These are phyloP conservation scores for Suillus paluster DNA, from an alignment of 768 basidiomycete genomes.

Conservation along the genomic window DNA sequence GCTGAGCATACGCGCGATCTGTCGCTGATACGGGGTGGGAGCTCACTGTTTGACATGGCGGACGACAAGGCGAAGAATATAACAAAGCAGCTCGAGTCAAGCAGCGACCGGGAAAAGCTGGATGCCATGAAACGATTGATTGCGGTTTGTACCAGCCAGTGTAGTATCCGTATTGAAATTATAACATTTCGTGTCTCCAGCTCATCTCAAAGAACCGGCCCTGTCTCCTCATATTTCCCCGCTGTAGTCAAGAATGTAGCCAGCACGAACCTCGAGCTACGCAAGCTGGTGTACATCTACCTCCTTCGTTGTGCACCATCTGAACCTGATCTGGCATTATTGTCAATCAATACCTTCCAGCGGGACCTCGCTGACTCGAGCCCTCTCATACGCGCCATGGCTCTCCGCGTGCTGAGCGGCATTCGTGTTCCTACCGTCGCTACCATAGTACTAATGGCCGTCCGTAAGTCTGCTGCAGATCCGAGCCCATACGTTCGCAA, in stretches of 20 bases:
- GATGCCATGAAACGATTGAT: constrained; percentile 96
- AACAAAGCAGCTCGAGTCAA: constrained; percentile 84
- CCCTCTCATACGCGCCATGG: constrained; percentile 96
- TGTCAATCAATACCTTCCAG: constrained; percentile 99
- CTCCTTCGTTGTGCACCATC: constrained; percentile 91
- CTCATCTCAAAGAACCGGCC: constrained; percentile 92
- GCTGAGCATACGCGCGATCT: constrained; percentile 82
- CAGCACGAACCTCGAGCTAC: constrained; percentile 88
- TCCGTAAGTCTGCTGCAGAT: constrained; percentile 92
- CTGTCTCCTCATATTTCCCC: constrained; percentile 92
- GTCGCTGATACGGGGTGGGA: constrained; percentile 55
- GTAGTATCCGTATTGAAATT: constrained; percentile 5
- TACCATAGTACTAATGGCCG: constrained; percentile 81
- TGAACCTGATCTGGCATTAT: constrained; percentile 91
- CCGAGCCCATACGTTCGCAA: constrained; percentile 95
- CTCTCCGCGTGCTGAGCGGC: constrained; percentile 88
- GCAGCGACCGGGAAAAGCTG: constrained; percentile 86
- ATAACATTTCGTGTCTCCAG: constrained; percentile 42
- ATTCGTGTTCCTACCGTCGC: constrained; percentile 91
- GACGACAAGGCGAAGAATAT: constrained; percentile 89
- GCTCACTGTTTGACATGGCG: constrained; percentile 64
- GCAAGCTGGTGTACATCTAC: constrained; percentile 98
- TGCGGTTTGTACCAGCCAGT: constrained; percentile 62
- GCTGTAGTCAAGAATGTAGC: constrained; percentile 98
- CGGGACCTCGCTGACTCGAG: constrained; percentile 92